These are phyloP conservation scores for Alisma plantagoaquatica DNA, from an alignment of 106 monocot genomes.

Conservation along the genomic window DNA sequence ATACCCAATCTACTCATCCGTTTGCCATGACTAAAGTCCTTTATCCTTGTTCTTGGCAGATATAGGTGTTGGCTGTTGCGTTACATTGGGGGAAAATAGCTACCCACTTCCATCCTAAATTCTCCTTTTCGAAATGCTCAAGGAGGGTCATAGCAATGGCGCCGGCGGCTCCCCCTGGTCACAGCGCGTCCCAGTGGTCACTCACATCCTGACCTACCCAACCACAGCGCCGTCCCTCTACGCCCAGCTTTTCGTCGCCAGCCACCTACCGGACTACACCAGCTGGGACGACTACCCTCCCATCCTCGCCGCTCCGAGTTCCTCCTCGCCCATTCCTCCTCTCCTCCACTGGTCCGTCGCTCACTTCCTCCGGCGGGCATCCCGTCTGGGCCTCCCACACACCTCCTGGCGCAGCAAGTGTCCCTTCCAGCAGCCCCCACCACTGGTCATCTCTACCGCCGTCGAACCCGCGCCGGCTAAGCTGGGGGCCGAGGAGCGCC, in stretches of 20 bases:
- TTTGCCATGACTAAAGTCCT: too few relatives aligned
- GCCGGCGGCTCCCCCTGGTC: slow-evolving; percentile 20
- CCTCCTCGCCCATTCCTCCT: not conserved
- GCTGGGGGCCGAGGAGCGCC: slow-evolving; percentile 28
- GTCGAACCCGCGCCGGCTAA: slow-evolving; percentile 22
- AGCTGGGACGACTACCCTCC: slow-evolving; percentile 39
- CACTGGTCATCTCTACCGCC: slow-evolving; percentile 34
- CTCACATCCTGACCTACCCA: slow-evolving; percentile 48
- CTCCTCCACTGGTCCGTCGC: slow-evolving; percentile 30
- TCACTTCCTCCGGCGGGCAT: slow-evolving; percentile 30
- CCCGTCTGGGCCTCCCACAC: slow-evolving; percentile 13
- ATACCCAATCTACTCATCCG: too few relatives aligned
- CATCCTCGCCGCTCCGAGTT: slow-evolving; percentile 20
- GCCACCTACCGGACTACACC: slow-evolving; percentile 34
- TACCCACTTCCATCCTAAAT: too few relatives aligned
- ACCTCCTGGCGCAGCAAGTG: slow-evolving; percentile 68
- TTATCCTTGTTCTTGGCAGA: too few relatives aligned
- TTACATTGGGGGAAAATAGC: too few relatives aligned
- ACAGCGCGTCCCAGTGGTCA: slow-evolving; percentile 22
- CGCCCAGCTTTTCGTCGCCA: slow-evolving; percentile 70
- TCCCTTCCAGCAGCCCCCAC: slow-evolving; percentile 63
- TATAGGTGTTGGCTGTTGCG: too few relatives aligned
- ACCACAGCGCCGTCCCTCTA: slow-evolving; percentile 47
- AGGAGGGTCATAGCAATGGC: too few relatives aligned
- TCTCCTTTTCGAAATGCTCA: too few relatives aligned